These are phyloP conservation scores for Saturnispora silvae DNA, from an alignment of 805 yeast species.

Conservation along the genomic window DNA sequence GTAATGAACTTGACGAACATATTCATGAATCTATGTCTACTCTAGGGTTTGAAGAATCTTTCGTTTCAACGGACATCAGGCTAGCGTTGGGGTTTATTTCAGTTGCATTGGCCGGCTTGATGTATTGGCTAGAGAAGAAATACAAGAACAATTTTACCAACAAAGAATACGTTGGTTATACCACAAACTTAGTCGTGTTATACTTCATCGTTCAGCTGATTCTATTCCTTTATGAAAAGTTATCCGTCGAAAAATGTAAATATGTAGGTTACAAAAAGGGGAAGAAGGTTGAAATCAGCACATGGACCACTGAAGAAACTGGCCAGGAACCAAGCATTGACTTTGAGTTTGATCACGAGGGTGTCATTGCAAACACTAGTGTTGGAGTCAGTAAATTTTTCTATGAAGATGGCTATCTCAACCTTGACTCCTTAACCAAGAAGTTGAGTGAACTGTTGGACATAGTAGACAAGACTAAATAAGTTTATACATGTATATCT, in stretches of 20 bases:
- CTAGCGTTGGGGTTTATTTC: constrained; percentile 39
- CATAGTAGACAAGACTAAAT: constrained; percentile 17
- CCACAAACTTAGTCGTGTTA: constrained; percentile 26
- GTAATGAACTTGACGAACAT: constrained; percentile 40
- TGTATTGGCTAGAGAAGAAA: constrained; percentile 41
- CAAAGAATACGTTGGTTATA: constrained; percentile 24
- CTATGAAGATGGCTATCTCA: constrained; percentile 36
- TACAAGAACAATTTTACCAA: constrained; percentile 32
- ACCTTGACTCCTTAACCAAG: constrained; percentile 25
- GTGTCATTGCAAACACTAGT: constrained; percentile 12
- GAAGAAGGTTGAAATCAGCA: constrained; percentile 29
- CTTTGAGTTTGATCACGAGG: constrained; percentile 25
- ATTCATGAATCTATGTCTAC: constrained; percentile 31
- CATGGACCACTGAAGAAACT: constrained; percentile 23
- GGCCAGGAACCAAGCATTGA: constrained; percentile 32
- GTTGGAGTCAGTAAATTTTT: constrained; percentile 34
- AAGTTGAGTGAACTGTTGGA: constrained; percentile 18
- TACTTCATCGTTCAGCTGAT: constrained; percentile 30
- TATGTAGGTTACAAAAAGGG: constrained; percentile 33
- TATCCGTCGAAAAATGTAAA: constrained; percentile 33
- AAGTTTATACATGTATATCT: not conserved
- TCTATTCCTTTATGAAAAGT: constrained; percentile 26
- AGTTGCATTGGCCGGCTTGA: constrained; percentile 34
- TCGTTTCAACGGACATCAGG: constrained; percentile 34
- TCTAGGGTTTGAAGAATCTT: constrained; percentile 39